Conservation (phyloP, 495 filamentous ascomycete genomes). For the Neurospora intermedia region DNA sequence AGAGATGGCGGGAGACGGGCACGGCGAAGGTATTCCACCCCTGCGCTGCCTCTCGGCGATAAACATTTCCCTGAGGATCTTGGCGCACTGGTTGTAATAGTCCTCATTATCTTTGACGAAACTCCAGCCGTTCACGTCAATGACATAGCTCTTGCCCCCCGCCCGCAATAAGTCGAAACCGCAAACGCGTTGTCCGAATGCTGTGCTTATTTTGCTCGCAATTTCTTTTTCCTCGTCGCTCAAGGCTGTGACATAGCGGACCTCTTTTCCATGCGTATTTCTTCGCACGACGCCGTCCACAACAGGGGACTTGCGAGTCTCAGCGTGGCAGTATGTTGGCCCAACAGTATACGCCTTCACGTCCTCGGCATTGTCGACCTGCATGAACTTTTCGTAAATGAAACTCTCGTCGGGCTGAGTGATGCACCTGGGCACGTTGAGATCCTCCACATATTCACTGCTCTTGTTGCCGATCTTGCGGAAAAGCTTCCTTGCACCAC, state of each 20-base stretch:
- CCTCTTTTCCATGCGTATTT: constrained; percentile 94
- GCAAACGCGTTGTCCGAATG: constrained; percentile 91
- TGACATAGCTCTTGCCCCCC: constrained; percentile 84
- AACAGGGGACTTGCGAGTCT: constrained; percentile 92
- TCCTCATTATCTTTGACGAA: constrained; percentile 99
- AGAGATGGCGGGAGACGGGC: constrained; percentile 33
- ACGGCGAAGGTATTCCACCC: constrained; percentile 31
- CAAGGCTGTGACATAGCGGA: constrained; percentile 84
- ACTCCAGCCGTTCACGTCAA: constrained; percentile 99
- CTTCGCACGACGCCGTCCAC: constrained; percentile 92
- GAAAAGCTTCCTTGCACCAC: constrained; percentile 85
- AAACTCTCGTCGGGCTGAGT: constrained; percentile 71
- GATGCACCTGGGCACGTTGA: constrained; percentile 67
- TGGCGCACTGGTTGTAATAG: constrained; percentile 87
- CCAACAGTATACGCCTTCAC: constrained; percentile 99
- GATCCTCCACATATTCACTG: constrained; percentile 73
- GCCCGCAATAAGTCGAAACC: constrained; percentile 92
- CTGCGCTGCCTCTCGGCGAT: constrained; percentile 54
- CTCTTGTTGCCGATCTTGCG: constrained; percentile 97
- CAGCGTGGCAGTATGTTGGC: constrained; percentile 85
- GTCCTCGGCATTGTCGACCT: constrained; percentile 91
- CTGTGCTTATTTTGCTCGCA: constrained; percentile 78
- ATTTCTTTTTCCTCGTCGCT: constrained; percentile 72
- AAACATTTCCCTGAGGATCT: constrained; percentile 78
- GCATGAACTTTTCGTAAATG: constrained; percentile 93